These are phyloP conservation scores for Anastatica hierochuntica DNA, from an alignment of 345 rosid genomes.

Conservation along the genomic window DNA sequence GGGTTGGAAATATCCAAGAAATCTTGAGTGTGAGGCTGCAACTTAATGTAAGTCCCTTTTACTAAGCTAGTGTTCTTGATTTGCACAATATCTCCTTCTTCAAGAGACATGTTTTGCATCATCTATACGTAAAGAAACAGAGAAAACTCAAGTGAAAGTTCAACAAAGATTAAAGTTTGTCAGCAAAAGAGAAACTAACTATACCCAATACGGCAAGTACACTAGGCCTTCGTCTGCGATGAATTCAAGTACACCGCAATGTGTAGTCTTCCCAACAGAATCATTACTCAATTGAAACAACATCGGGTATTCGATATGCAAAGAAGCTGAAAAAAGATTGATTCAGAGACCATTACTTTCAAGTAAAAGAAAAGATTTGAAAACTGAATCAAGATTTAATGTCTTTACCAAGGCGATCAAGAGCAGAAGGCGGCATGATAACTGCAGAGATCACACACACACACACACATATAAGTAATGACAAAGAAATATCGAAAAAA, in stretches of 20 bases:
- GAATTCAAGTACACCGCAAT: constrained; percentile 64
- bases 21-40: constrained; percentile 58
- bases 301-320: constrained; percentile 60
- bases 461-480: background rate
- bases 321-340: constrained; percentile 31
- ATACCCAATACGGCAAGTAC: constrained; percentile 59
- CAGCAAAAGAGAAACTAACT: background rate
- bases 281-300: constrained; percentile 42
- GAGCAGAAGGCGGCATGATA: constrained; percentile 88
- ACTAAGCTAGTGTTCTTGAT: constrained; percentile 38
- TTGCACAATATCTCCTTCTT: constrained; percentile 50
- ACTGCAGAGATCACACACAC: no score
- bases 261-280: constrained; percentile 32
- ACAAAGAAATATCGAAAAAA: background rate
- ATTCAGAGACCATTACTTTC: background rate
- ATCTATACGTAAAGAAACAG: constrained; percentile 22
- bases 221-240: constrained; percentile 55
- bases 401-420: constrained; percentile 53
- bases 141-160: background rate
- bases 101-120: constrained; percentile 64
- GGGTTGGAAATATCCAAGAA: constrained; percentile 62
- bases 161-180: no score
- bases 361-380: no score
- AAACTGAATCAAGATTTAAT: no score
- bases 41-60: constrained; percentile 52